Conservation (phyloP, 2,329 filamentous ascomycete genomes). For the Fusarium phyllophilum region DNA sequence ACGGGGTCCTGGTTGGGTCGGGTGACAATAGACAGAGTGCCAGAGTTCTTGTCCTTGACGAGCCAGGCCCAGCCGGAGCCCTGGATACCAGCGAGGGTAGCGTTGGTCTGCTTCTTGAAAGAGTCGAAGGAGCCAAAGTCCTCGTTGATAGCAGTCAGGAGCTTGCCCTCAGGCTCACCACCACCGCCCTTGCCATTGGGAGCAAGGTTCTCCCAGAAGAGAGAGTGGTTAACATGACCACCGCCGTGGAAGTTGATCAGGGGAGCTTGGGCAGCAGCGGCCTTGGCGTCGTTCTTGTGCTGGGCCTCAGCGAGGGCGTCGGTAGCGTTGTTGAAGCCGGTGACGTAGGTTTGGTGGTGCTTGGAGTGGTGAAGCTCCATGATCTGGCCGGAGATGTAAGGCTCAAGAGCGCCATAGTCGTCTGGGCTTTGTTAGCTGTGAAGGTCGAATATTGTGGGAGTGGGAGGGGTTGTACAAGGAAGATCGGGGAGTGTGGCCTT, state of each 20-base stretch:
- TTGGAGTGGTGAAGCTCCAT: slow-evolving; percentile 97
- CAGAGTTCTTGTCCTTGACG: slow-evolving; percentile 74
- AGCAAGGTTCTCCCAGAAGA: slow-evolving; percentile 87
- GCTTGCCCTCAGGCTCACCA: slow-evolving; percentile 69
- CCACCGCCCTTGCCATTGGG: slow-evolving; percentile 71
- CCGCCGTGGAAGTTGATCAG: slow-evolving; percentile 83
- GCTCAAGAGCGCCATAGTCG: slow-evolving; percentile 95
- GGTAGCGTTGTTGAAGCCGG: slow-evolving; percentile 82
- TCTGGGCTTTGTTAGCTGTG: slow-evolving; percentile 62
- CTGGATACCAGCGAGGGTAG: slow-evolving; percentile 78
- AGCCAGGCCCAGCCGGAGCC: slow-evolving; percentile 94
- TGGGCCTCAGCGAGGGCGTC: slow-evolving; percentile 76
- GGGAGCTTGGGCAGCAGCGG: slow-evolving; percentile 61
- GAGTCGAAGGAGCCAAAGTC: slow-evolving; percentile 74
- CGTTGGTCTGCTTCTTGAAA: slow-evolving; percentile 74
- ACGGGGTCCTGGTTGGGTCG: slow-evolving; percentile 91
- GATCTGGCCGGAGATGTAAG: slow-evolving; percentile 84
- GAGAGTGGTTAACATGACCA: slow-evolving; percentile 85
- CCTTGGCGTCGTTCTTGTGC: slow-evolving; percentile 67
- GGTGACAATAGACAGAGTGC: slow-evolving; percentile 72
- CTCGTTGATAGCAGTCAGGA: slow-evolving; percentile 70
- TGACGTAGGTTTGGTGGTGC: slow-evolving; percentile 95
- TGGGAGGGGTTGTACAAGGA: slow-evolving; percentile 51
- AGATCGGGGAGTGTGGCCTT: slow-evolving; percentile 96
- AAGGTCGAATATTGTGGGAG: not conserved